A percentile compares a stretch with the other conserved stretches of the same genome.
Evolutionary conservation across 2,329 filamentous ascomycete species (phyloP).

Genomic region (Lachnellula hyalina): DNA sequence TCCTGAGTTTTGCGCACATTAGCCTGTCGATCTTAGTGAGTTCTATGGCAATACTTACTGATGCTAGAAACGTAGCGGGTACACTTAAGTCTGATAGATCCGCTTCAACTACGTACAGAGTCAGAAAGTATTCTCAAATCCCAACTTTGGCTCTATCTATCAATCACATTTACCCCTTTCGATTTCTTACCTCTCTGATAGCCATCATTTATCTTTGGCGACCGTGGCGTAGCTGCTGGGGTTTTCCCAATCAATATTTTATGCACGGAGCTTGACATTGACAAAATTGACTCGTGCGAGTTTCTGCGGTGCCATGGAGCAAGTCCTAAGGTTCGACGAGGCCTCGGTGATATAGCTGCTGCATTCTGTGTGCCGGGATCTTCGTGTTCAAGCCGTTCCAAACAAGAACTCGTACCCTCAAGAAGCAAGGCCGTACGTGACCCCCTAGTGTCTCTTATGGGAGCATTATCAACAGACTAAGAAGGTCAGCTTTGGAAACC

Average conservation of each 20-base stretch:
- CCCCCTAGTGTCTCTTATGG: conserved; percentile 1
- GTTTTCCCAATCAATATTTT: conserved; percentile 27
- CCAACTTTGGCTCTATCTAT: background rate
- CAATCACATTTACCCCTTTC: conserved; percentile 13
- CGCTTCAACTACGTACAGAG: conserved; percentile 20
- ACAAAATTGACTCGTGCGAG: conserved; percentile 26
- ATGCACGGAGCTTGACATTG: conserved; percentile 27
- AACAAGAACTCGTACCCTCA: conserved; percentile 20
- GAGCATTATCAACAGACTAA: background rate
- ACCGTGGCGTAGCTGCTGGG: conserved; percentile 23
- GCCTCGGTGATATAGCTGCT: conserved; percentile 1
- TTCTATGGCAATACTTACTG: conserved; percentile 18
- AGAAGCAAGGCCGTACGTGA: conserved; percentile 25
- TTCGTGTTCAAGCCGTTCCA: conserved; percentile 12
- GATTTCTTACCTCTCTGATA: conserved; percentile 14
- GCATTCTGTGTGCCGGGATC: background rate
- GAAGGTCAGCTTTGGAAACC: background rate
- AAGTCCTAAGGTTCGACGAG: conserved; percentile 22
- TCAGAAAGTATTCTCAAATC: background rate
- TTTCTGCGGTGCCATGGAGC: conserved; percentile 30
- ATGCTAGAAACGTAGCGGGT: conserved; percentile 24
- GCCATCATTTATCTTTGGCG: conserved; percentile 11
- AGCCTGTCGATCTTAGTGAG: background rate
- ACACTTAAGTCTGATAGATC: conserved; percentile 22
- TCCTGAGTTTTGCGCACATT: conserved; percentile 16